Conservation (phyloP, 331 rosid species). For the Rosa hybrid region DNA sequence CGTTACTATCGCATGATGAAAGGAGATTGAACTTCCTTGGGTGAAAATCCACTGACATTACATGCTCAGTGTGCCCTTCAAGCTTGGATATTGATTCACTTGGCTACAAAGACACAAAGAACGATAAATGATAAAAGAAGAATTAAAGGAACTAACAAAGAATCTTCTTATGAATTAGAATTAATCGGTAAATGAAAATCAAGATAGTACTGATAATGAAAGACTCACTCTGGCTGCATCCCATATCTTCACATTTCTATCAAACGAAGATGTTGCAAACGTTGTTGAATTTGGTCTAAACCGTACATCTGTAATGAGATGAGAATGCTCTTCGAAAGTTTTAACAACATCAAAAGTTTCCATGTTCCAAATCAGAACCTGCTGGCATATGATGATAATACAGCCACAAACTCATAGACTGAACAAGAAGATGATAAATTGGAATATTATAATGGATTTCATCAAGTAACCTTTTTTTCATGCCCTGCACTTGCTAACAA, state of each 20-base stretch:
- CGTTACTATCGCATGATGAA: constrained; percentile 59
- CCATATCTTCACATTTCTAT: constrained; percentile 60
- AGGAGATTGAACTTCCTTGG: constrained; percentile 53
- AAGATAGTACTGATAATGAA: constrained; percentile 4
- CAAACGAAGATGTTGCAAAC: constrained; percentile 71
- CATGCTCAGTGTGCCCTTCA: constrained; percentile 53
- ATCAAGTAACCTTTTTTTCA: constrained; percentile 54
- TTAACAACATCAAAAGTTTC: constrained; percentile 38
- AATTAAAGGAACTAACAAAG: neutral
- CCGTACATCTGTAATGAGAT: constrained; percentile 59
- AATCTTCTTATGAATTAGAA: neutral
- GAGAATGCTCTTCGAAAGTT: constrained; percentile 49
- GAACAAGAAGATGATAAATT: constrained; percentile 26
- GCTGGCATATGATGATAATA: constrained; percentile 27
- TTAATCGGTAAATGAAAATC: constrained; percentile 9
- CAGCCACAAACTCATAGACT: constrained; percentile 23
- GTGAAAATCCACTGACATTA: constrained; percentile 72
- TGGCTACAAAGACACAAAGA: constrained; percentile 41
- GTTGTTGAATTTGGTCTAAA: constrained; percentile 51
- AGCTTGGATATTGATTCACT: constrained; percentile 30
- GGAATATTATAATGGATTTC: constrained; percentile 17
- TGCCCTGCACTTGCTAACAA: constrained; percentile 62
- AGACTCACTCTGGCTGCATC: constrained; percentile 53
- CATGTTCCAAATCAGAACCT: constrained; percentile 66
- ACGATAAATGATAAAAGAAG: neutral